Base-by-base conservation (phyloP, 2,329 filamentous ascomycete genomes). In the Botrytis porri region DNA sequence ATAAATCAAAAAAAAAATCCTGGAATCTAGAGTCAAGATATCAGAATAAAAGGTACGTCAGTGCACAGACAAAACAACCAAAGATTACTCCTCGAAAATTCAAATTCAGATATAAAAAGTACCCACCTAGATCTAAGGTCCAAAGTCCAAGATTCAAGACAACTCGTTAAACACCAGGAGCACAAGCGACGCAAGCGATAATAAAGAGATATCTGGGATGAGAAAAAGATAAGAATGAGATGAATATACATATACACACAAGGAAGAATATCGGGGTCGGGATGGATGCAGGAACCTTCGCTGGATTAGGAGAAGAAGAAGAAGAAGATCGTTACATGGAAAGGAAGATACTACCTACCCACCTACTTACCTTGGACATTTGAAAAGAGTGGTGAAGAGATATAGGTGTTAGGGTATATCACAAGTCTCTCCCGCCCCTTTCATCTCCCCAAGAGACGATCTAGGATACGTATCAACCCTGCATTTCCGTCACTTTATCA, bases 61-160 rank as follows among this genome's bases (percentile, higher is more conserved):
- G 22, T 4, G 7, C 14, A n/a, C 48, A 14, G 12, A 51, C 25
- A 51, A n/a, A 5, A 1, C 4, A 54, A 54, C n/a, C 25, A 1
- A n/a, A 16, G 48, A n/a, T 1, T 0, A n/a, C 4, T 14, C 12
- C 22, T n/a, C 3, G 1, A n/a, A 16, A 16, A 16, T 54, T n/a
- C n/a, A n/a, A n/a, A n/a, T n/a, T n/a, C 25, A 3, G 12, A n/a
- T 54, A n/a, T n/a, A n/a, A 12, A n/a, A 54, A 16, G 5, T 16
- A n/a, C 25, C 3, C 14, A n/a, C 5, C 48, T 16, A 54, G 48
- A 54, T n/a, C 10, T 12, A n/a, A 54, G 48, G n/a, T n/a, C n/a
- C n/a, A n/a, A n/a, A n/a, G n/a, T n/a, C n/a, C 48, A n/a, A 54
- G 48, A 54, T n/a, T 4, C 25, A n/a, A 54, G 48, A 54, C 5